Base-by-base conservation (phyloP, 228 moss, liverwort and hornwort genomes). In the Sphagnum magellanicum region DNA sequence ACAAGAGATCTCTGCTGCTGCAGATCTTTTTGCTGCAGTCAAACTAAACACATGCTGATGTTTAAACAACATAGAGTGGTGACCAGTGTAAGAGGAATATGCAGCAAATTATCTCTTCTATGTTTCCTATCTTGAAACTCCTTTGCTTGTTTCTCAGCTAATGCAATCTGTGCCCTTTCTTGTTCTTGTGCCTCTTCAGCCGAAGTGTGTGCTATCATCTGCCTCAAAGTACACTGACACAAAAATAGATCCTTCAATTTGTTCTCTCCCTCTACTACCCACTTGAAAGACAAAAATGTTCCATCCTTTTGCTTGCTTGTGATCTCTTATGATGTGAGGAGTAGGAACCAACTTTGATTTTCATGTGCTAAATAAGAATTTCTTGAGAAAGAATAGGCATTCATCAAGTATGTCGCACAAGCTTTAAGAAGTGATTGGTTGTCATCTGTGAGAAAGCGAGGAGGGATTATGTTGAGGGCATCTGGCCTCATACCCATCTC, bases 361-460 rank as follows among this genome's bases (percentile, higher is more conserved):
- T 32, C 32, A 32, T 32, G 32, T 32, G 32, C 32, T 32, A 32
- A 32, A 32, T 32, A 32, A 32, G 32, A 32, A 32, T 32, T 32
- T 32, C 32, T 32, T 32, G 32, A 32, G 32, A 32, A 32, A 32
- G 32, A 32, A 32, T 32, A 32, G 32, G 32, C 46, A 50, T 64
- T 66, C 78, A 98, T 94, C 83, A 98, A 65, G 83, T 88, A 94
- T 0, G 15, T 68, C 60, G 87, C 73, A 0, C 94, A 84, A 10
- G 71, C 67, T 72, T 84, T 84, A 6, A 80, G 75, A 11, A 89
- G 77, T 50, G 71, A 78, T 78, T 75, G 88, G 4, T 76, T 87
- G 50, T 98, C 94, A 70, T 85, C 80, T 0, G 60, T 87, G 11
- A 94, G 82, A 51, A 89, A 94, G 61, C 80, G 90, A 16, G 98